phyloP scores from a whole-genome alignment of 129 eudicot genomes.

The Flaveria trinervia region DNA sequence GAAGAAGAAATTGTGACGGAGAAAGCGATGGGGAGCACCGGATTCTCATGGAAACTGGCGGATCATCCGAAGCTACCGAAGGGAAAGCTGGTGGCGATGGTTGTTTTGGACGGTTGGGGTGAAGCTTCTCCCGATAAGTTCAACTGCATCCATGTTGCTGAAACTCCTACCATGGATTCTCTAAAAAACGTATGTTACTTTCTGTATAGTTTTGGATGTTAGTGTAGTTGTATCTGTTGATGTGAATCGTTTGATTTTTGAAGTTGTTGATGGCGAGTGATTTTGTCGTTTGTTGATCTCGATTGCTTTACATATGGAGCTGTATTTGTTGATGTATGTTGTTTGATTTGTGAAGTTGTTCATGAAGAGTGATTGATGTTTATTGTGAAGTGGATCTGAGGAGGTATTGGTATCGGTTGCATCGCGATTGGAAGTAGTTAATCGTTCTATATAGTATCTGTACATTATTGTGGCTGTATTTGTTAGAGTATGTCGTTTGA shows the following conservation, averaged over 20 bases:
- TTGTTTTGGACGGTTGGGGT: conserved; percentile 93
- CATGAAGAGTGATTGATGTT: not conserved
- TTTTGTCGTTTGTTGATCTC: not conserved
- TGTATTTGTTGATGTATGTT: not conserved
- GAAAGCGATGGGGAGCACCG: conserved; percentile 80
- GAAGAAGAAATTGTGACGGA: conserved; percentile 33
- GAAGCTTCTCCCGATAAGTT: conserved; percentile 72
- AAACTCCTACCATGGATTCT: conserved; percentile 86
- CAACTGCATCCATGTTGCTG: conserved; percentile 79
- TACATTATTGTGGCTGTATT: not conserved
- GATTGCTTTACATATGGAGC: not conserved
- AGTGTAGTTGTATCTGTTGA: not conserved
- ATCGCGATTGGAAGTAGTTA: not conserved
- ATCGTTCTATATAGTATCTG: not conserved
- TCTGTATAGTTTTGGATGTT: too few relatives aligned
- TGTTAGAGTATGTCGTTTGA: not conserved
- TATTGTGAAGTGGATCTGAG: not conserved
- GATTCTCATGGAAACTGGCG: conserved; percentile 67
- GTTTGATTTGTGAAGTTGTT: not conserved
- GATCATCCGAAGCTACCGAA: conserved; percentile 82
- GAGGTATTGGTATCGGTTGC: not conserved
- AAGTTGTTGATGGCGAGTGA: not conserved
- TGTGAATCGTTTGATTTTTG: not conserved
- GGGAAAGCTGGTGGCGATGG: conserved; percentile 65
- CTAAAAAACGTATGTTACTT: conserved; percentile 52